Evolutionary conservation across 176 grass and related monocot genomes (phyloP), one percentile per base, ranked within the genome.

Genomic region (Panicum miliaceum): DNA sequence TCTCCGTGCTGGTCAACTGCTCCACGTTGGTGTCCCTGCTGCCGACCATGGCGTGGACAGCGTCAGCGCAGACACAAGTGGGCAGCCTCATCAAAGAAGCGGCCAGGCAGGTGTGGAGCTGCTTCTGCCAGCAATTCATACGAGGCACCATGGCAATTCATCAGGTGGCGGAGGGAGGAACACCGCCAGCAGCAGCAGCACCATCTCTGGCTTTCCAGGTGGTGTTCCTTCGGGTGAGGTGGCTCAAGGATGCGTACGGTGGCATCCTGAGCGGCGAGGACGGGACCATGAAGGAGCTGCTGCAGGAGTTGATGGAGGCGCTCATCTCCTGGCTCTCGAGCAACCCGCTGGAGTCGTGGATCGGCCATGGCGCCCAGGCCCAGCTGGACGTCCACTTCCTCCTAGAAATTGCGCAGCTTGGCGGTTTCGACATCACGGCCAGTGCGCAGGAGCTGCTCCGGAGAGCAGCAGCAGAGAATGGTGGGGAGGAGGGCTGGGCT

Each of bases 331-430:
- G 86, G 82, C 88, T 94, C 50, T 64, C 75, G 1, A 52, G 36
- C 38, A 90, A 93, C 38, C 66, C 6, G 52, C 52, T 6, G 52
- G 52, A 22, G 6, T 54, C 52, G 18, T 54, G 52, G 52, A 22
- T 52, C 67, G 38, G 75, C 70, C 86, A 82, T 69, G 83, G 80
- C 15, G 42, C 45, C 37, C 12, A 90, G 89, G 68, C 89, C 84
- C 82, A 78, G 77, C 62, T 91, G 41, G 89, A 91, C 60, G 62
- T 91, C 58, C 72, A 91, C 91, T 94, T 94, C 64, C 76, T 94
- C 0, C 18, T 89, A n/a, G 80, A 94, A 75, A 22, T 91, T 36
- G 89, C 84, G 48, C 26, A 22, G 23, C 25, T 89, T 38, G 65
- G 86, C 5, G 80, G 89, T 4, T 84, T 86, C 80, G 25, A 34